A percentile compares a stretch with the other conserved stretches of the same genome.
These are phyloP conservation scores for Fusarium stilboides DNA, from an alignment of 2,329 filamentous ascomycete species.

Conservation along the genomic window DNA sequence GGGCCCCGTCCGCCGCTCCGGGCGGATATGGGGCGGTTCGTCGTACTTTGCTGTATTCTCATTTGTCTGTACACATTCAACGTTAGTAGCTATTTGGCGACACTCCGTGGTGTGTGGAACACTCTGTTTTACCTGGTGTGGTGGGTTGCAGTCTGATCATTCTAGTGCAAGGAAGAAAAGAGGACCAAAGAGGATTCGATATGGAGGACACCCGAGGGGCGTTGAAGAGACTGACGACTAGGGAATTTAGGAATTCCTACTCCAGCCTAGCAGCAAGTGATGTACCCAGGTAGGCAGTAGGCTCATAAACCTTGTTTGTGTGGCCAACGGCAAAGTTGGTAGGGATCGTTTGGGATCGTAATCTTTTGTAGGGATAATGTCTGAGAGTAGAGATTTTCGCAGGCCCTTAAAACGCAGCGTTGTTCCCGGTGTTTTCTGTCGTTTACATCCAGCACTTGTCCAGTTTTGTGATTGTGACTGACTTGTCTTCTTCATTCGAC, in stretches of 20 bases:
- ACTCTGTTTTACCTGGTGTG: slow-evolving; percentile 19
- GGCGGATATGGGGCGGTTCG: slow-evolving; percentile 26
- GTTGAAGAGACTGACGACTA: slow-evolving; percentile 22
- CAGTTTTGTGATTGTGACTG: slow-evolving; percentile 18
- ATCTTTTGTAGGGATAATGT: slow-evolving; percentile 23
- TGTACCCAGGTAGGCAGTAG: slow-evolving; percentile 15
- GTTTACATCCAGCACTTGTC: slow-evolving; percentile 15
- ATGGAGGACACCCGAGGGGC: slow-evolving; percentile 31
- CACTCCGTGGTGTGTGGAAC: slow-evolving; percentile 30
- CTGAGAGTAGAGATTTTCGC: slow-evolving; percentile 20
- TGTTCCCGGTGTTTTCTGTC: slow-evolving; percentile 15
- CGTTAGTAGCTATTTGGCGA: slow-evolving; percentile 22
- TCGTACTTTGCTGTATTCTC: slow-evolving; percentile 3
- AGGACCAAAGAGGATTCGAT: slow-evolving; percentile 33
- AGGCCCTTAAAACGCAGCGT: slow-evolving; percentile 36
- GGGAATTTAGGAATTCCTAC: slow-evolving; percentile 1
- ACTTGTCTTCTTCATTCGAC: slow-evolving; percentile 16
- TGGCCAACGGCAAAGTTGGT: slow-evolving; percentile 25
- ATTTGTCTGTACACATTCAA: slow-evolving; percentile 24
- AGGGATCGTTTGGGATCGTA: slow-evolving; percentile 28
- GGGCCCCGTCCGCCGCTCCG: slow-evolving; percentile 40
- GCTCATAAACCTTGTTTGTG: slow-evolving; percentile 30
- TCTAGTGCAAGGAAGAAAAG: slow-evolving; percentile 27
- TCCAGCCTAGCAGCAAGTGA: slow-evolving; percentile 14
- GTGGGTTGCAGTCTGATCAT: slow-evolving; percentile 29